Evolutionary conservation across 169 alveolate genomes (phyloP), one percentile per base, ranked within the genome.

Genomic region (Plasmodium fragile): DNA sequence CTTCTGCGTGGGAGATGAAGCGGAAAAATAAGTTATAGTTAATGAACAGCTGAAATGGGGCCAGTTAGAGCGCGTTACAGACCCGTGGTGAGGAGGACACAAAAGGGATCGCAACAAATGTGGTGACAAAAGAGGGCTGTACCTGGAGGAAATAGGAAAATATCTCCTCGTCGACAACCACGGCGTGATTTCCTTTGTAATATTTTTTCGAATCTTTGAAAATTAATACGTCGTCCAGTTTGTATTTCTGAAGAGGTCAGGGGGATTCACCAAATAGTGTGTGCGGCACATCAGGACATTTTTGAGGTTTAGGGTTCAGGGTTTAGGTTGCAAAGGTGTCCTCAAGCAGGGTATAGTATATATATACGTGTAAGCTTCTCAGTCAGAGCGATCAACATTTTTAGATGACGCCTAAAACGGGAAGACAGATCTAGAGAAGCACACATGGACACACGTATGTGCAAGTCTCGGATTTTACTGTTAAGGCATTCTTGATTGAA

Each of bases 161-260:
- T 53, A 41, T 65, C 30, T 53, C 83, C 69, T 53, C 81, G 41
- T 87, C 93, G 32, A 53, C 49, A 87, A 87, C 72, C 49, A 87
- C 5, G 8, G 73, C 41, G 49, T 87, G 28, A 36, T 73, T 87
- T 32, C 69, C 80, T 78, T 53, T 87, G 73, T 87, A 55, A 45
- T 77, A 77, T 22, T 77, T 78, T 71, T 87, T 59, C 16, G 25
- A 4, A 72, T 83, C 59, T 65, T 73, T 83, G 79, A 83, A 72
- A 77, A 87, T 87, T 77, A 87, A 78, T 32, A 87, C 45, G 43
- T 87, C 93, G 69, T 87, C 87, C 16, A 78, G 59, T 53, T 77
- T 87, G 53, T 87, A 87, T 36, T 87, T 59, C 93, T 87, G 65
- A 77, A 79, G 49, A 34, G 70, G 28, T 4, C 43, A 22, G 34